Evolutionary conservation across 441 rosid species (phyloP).

Genomic region (Pelargonium citronellum): DNA sequence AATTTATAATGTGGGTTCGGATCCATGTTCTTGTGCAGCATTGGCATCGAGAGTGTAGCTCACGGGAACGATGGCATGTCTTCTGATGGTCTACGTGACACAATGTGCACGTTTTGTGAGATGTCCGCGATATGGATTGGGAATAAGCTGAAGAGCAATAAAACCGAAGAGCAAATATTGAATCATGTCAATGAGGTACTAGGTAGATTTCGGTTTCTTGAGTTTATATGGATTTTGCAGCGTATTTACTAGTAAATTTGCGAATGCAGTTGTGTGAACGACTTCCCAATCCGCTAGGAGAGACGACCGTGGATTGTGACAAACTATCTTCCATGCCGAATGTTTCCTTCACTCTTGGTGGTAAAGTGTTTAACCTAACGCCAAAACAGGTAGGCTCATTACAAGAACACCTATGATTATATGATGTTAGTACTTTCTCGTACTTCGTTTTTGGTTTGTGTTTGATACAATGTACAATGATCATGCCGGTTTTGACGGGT

Average conservation of each 20-base stretch:
- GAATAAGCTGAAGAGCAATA: slow-evolving; percentile 48
- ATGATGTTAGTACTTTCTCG: no score
- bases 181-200: slow-evolving; percentile 46
- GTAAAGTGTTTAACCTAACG: slow-evolving; percentile 1
- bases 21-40: slow-evolving; percentile 23
- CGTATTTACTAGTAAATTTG: slow-evolving; percentile 13
- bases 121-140: slow-evolving; percentile 65
- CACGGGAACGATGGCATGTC: slow-evolving; percentile 30
- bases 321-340: neutral
- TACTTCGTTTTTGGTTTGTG: no score
- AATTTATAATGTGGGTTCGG: neutral
- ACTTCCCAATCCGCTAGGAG: slow-evolving; percentile 48
- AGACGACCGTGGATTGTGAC: neutral
- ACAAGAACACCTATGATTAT: no score
- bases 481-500: no score
- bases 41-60: slow-evolving; percentile 41
- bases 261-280: slow-evolving; percentile 58
- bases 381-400: neutral
- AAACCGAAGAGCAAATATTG: slow-evolving; percentile 49
- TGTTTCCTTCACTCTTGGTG: slow-evolving; percentile 4
- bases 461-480: no score
- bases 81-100: slow-evolving; percentile 32
- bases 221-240: neutral
- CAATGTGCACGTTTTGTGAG: slow-evolving; percentile 54
- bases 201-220: neutral